Conservation (phyloP, 805 yeast species). For the Suhomyces sp. region DNA sequence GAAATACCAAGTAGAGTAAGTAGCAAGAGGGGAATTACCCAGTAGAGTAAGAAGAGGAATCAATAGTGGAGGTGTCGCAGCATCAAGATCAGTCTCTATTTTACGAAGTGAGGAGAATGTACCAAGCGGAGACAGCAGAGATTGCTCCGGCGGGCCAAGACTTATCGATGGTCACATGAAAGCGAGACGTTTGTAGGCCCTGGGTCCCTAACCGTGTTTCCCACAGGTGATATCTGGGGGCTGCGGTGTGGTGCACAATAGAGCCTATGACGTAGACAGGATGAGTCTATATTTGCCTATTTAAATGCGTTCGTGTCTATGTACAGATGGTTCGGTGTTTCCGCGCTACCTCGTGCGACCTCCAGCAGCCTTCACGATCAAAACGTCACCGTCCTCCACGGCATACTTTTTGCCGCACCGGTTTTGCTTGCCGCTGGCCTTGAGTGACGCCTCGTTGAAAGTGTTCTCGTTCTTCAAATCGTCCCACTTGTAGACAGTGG, state of each 20-base stretch:
- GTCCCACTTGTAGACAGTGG: conserved; percentile 66
- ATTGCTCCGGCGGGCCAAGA: not conserved
- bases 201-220: not conserved
- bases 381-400: conserved; percentile 82
- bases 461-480: conserved; percentile 46
- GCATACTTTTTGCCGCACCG: conserved; percentile 75
- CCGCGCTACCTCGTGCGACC: conserved; percentile 41
- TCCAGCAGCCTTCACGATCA: conserved; percentile 68
- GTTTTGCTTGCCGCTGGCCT: conserved; percentile 55
- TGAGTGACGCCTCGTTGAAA: conserved; percentile 50
- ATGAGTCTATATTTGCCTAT: not conserved
- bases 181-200: not conserved
- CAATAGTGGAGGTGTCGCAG: not conserved
- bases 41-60: not conserved
- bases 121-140: not conserved
- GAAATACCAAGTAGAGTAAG: not conserved
- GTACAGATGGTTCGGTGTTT: not conserved
- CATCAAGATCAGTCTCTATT: not conserved
- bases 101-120: not conserved
- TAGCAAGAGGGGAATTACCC: not conserved
- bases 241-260: not conserved
- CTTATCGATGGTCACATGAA: not conserved
- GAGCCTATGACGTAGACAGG: not conserved
- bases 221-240: not conserved
- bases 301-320: not conserved